Conservation (phyloP, 768 basidiomycete genomes). For the Lactifluus pinguis region DNA sequence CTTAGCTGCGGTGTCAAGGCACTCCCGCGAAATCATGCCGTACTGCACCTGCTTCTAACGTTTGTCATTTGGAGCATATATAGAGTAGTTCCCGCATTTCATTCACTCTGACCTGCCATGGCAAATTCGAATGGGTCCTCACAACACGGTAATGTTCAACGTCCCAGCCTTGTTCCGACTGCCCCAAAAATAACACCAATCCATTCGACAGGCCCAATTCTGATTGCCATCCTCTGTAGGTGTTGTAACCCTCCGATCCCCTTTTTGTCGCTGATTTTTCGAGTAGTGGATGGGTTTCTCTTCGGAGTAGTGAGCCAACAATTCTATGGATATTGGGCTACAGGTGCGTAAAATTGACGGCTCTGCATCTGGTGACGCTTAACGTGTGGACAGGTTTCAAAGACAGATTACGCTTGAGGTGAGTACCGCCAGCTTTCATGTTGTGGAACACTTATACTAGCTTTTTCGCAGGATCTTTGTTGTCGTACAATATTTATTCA, state of each 20-base stretch:
- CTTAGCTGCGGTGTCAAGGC: background rate
- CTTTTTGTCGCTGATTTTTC: background rate
- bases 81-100: too few species aligned
- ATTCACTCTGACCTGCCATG: background rate
- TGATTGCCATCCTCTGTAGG: background rate
- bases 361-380: background rate
- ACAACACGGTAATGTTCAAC: background rate
- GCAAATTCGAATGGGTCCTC: background rate
- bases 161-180: background rate
- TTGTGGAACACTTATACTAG: background rate
- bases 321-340: background rate
- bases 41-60: background rate
- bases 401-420: background rate
- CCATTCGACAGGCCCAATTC: background rate
- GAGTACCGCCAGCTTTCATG: background rate
- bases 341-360: background rate
- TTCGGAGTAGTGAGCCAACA: conserved; percentile 3
- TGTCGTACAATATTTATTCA: background rate
- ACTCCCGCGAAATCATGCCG: background rate
- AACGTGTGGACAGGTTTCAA: background rate
- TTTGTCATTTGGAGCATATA: background rate
- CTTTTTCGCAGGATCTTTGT: background rate
- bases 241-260: too few species aligned
- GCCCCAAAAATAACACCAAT: background rate
- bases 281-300: background rate